Evolutionary conservation across 495 filamentous ascomycete genomes (phyloP), one percentile per base, ranked within the genome.

Genomic region (Coniosporium apollinis): DNA sequence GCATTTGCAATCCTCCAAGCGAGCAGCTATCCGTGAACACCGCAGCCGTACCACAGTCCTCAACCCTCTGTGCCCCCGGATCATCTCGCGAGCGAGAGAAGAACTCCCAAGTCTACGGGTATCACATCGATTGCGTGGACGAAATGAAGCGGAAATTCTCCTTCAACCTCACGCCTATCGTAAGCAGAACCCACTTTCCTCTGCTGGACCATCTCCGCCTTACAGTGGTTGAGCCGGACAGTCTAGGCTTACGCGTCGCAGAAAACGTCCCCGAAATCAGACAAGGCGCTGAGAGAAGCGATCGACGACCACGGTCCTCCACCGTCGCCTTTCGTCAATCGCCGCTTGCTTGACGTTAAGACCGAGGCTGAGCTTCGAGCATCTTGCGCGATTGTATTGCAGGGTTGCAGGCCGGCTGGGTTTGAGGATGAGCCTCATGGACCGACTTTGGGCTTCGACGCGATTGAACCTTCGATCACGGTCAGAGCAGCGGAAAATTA

Each of bases 351-450:
- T 8, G 42, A 48, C 1, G 39, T 47, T 3, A 32, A 37, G 8
- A 39, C 35, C 19, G 56, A 60, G 26, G 40, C 39, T 14, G 51
- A 60, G 34, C 48, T 60, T 4, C 46, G 53, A 17, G 26, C 39
- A 11, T 48, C 56, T 2, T 60, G 56, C 33, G 49, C 50, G 13
- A 38, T 48, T 5, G 46, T 60, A 11, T 36, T 58, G 15, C 44
- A 55, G 33, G 39, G 56, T 33, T 57, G 47, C 45, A 57, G 52
- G 40, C 56, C 56, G 11, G 48, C 48, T 7, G 22, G 50, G 5
- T 47, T 49, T 32, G 39, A 43, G 19, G 48, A 52, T n/a, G 29
- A 37, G 17, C 11, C 18, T 19, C 30, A n/a, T 14, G 30, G 10
- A 8, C 8, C 24, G 8, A 26, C 24, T 8, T 26, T 26, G 9